phyloP scores from a whole-genome alignment of 2,329 filamentous ascomycete species.

The Nigrospora sphaerica region DNA sequence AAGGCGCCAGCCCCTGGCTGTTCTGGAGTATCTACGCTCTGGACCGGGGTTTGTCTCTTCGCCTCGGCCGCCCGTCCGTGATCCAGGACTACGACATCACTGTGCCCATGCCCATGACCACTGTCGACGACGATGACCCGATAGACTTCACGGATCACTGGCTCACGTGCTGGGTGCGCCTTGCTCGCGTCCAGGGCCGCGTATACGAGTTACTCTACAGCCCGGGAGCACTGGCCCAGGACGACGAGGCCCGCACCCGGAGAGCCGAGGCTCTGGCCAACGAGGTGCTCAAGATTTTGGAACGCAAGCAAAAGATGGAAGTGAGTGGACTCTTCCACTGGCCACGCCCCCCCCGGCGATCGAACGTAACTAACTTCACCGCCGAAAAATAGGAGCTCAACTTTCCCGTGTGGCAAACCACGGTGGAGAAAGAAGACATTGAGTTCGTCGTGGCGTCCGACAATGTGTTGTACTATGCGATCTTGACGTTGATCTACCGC shows the following conservation, averaged over 20 bases:
- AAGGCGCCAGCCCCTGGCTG: constrained; percentile 21
- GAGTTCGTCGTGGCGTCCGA: constrained; percentile 24
- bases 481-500: constrained; percentile 44
- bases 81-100: constrained; percentile 56
- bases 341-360: too few relatives aligned
- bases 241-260: constrained; percentile 30
- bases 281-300: constrained; percentile 19
- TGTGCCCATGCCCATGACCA: constrained; percentile 26
- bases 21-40: constrained; percentile 49
- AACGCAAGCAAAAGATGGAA: constrained; percentile 21
- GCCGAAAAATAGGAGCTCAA: too few relatives aligned
- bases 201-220: constrained; percentile 54
- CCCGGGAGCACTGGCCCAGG: constrained; percentile 33
- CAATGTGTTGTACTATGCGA: constrained; percentile 40
- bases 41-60: constrained; percentile 50
- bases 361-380: too few relatives aligned
- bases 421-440: background rate
- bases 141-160: background rate
- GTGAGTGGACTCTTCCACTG: too few relatives aligned
- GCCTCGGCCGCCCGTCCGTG: constrained; percentile 49
- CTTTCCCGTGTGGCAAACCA: too few relatives aligned
- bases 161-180: constrained; percentile 41
- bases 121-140: background rate
- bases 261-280: constrained; percentile 30
- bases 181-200: constrained; percentile 49